Evolutionary conservation across 495 filamentous ascomycete species (phyloP).

Genomic region (Lepraria neglecta): DNA sequence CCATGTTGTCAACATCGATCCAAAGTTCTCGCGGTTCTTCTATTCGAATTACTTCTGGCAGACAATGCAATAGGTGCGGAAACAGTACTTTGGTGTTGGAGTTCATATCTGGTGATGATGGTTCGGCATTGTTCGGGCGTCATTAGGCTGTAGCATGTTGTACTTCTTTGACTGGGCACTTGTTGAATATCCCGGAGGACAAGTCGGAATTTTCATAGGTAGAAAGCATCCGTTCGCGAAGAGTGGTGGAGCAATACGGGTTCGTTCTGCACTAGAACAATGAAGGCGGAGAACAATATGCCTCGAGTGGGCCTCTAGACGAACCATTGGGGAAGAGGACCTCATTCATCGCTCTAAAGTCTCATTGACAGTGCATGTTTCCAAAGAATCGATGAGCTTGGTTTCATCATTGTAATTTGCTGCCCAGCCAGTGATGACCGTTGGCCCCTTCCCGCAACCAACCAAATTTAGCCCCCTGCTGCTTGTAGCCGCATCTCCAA

Average conservation of each 20-base stretch:
- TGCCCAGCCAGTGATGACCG: background rate
- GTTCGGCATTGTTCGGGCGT: background rate
- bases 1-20: conserved; percentile 88
- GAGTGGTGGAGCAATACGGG: background rate
- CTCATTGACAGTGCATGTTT: too few species aligned
- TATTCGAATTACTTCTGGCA: conserved; percentile 97
- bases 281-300: too few species aligned
- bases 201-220: too few species aligned
- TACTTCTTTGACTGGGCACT: background rate
- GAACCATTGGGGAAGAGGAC: too few species aligned
- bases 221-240: background rate
- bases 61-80: conserved; percentile 52
- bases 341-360: too few species aligned
- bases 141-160: background rate
- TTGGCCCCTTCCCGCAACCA: conserved; percentile 14
- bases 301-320: too few species aligned
- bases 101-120: background rate
- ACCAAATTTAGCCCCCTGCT: background rate
- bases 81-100: conserved; percentile 11
- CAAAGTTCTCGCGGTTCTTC: conserved; percentile 84
- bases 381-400: too few species aligned
- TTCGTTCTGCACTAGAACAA: background rate
- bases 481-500: conserved; percentile 10
- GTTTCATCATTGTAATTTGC: background rate
- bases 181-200: background rate